Evolutionary conservation across 2,329 filamentous ascomycete genomes (phyloP), one percentile per base, ranked within the genome.

Genomic region (Colletotrichum sublineola): DNA sequence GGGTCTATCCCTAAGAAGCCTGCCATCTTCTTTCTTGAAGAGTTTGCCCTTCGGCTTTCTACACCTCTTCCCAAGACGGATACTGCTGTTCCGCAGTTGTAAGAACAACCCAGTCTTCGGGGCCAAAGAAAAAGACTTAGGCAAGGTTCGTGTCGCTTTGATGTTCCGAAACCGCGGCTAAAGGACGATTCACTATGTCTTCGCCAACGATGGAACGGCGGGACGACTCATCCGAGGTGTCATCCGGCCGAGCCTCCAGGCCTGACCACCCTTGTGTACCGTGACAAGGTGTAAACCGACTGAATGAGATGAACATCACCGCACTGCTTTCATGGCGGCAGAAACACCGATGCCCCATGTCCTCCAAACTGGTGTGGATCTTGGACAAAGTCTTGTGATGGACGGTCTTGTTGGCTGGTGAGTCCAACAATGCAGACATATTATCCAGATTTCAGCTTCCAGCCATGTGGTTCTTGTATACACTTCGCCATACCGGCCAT

Each of bases 91-190:
- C 8, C 31, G 52, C 15, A 0, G 14, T 18, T 5, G 31, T 33
- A 9, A 33, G 52, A 18, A 33, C 7, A 20, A 55, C 9, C 7
- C 20, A 33, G 15, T 33, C 7, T 11, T 55, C 24, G 6, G 31
- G 29, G 52, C 20, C 29, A 11, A 20, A 24, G 1, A 24, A 33
- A 3, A 36, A 33, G 15, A 11, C 29, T 1, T 9, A 7, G 29
- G 14, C 29, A 20, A 11, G 5, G 3, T 11, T 33, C 3, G 9
- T 1, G 31, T 2, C 29, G 2, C 8, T 11, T 53, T 3, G 29
- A 24, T 1, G 2, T 7, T 15, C 7, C 0, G 20, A 33, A 9
- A 2, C 1, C 3, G 2, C 3, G 1, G 2, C 5, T 5, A 20
- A 53, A 53, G 20, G 0, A 8, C 7, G 15, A 7, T 53, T 14